These are phyloP conservation scores for Talaromyces thailandensis DNA, from an alignment of 495 filamentous ascomycete genomes.

Conservation along the genomic window DNA sequence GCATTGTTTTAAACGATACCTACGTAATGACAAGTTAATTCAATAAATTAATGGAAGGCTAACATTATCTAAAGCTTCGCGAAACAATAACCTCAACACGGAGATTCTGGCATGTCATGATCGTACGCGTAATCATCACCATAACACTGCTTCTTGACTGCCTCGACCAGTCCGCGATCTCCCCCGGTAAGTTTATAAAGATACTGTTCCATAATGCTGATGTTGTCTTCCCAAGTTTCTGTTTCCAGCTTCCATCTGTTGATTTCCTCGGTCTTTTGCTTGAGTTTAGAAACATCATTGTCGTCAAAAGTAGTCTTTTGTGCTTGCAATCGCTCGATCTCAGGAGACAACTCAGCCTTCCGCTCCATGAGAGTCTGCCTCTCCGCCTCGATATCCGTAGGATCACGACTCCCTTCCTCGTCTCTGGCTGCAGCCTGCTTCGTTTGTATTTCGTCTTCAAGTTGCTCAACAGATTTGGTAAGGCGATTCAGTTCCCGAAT, in stretches of 20 bases:
- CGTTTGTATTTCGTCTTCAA: conserved; percentile 12
- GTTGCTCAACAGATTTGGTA: conserved; percentile 22
- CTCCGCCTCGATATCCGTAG: conserved; percentile 5
- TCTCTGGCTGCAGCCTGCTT: conserved; percentile 4
- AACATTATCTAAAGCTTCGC: too few relatives aligned
- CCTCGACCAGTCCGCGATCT: conserved; percentile 42
- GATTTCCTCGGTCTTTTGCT: conserved; percentile 41
- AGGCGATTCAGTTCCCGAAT: conserved; percentile 47
- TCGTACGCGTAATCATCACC: conserved; percentile 57
- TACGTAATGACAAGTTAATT: too few relatives aligned
- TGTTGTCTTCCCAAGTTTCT: conserved; percentile 53
- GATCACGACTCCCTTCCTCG: conserved; percentile 13
- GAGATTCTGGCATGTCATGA: conserved; percentile 45
- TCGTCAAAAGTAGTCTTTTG: conserved; percentile 6
- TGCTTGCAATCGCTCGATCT: conserved; percentile 16
- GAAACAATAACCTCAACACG: background rate
- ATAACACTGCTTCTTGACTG: conserved; percentile 48
- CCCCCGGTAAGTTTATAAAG: conserved; percentile 38
- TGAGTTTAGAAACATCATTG: conserved; percentile 34
- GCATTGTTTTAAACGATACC: too few relatives aligned
- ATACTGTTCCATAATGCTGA: conserved; percentile 55
- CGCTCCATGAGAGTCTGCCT: conserved; percentile 14
- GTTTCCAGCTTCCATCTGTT: conserved; percentile 36
- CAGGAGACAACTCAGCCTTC: conserved; percentile 19
- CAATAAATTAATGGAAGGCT: too few relatives aligned